Evolutionary conservation across 768 basidiomycete genomes (phyloP), one percentile per base, ranked within the genome.

Genomic region (Coprinellus micaceus): DNA sequence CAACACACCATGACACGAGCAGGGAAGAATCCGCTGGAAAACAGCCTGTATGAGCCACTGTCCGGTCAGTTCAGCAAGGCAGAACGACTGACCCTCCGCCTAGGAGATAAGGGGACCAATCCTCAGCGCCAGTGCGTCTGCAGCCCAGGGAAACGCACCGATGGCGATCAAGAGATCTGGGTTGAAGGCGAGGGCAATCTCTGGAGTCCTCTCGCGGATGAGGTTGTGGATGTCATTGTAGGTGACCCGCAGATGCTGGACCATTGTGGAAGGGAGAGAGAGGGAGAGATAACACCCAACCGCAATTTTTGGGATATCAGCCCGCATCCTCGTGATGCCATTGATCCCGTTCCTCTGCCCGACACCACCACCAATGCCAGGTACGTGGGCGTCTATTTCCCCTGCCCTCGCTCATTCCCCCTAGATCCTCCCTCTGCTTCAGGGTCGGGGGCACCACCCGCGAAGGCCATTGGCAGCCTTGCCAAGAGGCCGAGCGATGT

Each of bases 151-250:
- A 40, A 47, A 68, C 77, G 45, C 57, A 83, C 90, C 91, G 59
- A 93, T 94, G 7, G 91, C 91, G 56, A 95, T 81, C 65, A 95
- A 74, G 58, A 93, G 71, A 68, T 93, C 85, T n/a, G 93, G 93
- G 63, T 88, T 88, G 74, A 95, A 98, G 44, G 85, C 80, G 3
- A 69, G 68, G 29, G 84, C 86, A 64, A 98, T 93, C 64, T 81
- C 76, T 47, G 77, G 76, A 1, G 88, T 84, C 1, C 79, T 76
- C 12, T 71, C 74, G 63, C 84, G 84, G 63, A 96, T 94, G 59
- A 93, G 79, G 61, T 91, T 91, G 78, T 97, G 94, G 53, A 96
- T 85, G 50, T 96, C 88, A 64, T 96, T 95, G 77, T 97, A 97
- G 19, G 92, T 95, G 54, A 86, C 77, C 54, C 77, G 84, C 68